Evolutionary conservation across 768 basidiomycete species (phyloP), one percentile per base, ranked within the genome.

Genomic region (Galerina sulciceps): DNA sequence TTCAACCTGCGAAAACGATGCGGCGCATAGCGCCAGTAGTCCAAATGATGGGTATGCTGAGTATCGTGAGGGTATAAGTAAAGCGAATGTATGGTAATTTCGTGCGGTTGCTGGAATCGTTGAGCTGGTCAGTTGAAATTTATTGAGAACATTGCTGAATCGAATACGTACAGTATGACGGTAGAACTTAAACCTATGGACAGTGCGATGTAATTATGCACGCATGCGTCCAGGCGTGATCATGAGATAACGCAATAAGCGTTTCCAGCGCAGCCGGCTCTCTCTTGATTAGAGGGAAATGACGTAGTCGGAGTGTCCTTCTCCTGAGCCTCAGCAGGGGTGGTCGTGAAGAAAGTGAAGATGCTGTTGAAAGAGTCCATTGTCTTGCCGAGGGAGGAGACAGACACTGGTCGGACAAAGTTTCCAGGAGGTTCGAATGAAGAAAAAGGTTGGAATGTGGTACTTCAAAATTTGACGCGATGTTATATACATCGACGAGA

Each of bases 291-390:
- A 6, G 41, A 23, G 6, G 52, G 52, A 8, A 43, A 6, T 14
- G 52, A 34, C 18, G 49, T n/a, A 11, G 5, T 18, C 3, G 35
- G 34, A 2, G 10, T 38, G 18, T 18, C n/a, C 6, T 53, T 26
- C 6, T 10, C 5, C 22, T 51, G n/a, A 38, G 31, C 23, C 14
- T 37, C 40, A 11, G 52, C 22, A 20, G 40, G 13, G 3, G 23
- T 10, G 17, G 49, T n/a, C 15, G n/a, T 34, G 47, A 52, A 52
- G 50, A 52, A 18, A 40, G 50, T 20, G 36, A 52, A 14, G 14
- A 52, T 17, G n/a, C 3, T 34, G 40, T 53, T 31, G 23, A 53
- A 53, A 14, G 52, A 53, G 34, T 53, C 52, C 52, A 53, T 53
- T 31, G 15, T 26, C 41, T 18, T 42, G 38, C 41, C 41, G 41